These are phyloP conservation scores for Rosa rugosa DNA, from an alignment of 306 rosid genomes.

Conservation along the genomic window DNA sequence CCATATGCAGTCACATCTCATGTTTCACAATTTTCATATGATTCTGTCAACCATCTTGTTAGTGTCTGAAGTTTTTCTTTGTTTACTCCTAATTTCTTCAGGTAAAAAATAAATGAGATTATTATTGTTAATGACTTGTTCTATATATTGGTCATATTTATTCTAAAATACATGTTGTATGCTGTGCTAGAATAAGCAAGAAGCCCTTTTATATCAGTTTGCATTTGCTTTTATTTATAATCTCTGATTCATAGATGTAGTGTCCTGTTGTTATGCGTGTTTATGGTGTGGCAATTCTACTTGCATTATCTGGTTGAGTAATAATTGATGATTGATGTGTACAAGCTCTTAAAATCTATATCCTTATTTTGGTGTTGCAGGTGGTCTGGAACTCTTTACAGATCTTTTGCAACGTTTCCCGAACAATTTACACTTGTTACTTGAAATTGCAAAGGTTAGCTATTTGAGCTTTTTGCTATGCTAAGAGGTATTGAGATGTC, in stretches of 20 bases:
- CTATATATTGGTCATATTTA: not conserved
- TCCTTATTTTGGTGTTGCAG: slow-evolving; percentile 48
- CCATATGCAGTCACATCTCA: not conserved
- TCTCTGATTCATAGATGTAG: not conserved
- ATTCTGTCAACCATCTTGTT: not conserved
- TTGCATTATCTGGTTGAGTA: not conserved
- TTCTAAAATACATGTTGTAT: not conserved
- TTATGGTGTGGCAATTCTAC: not conserved
- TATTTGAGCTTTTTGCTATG: slow-evolving; percentile 16
- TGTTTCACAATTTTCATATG: not conserved
- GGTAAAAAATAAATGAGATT: not conserved
- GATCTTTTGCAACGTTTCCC: slow-evolving; percentile 98
- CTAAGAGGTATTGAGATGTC: slow-evolving; percentile 3
- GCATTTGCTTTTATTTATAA: not conserved
- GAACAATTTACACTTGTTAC: slow-evolving; percentile 77
- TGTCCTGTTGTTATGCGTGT: not conserved
- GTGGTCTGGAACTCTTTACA: slow-evolving; percentile 82
- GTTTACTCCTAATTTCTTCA: not conserved
- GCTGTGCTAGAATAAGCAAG: not conserved
- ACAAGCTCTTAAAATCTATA: slow-evolving; percentile 6
- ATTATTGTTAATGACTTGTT: not conserved
- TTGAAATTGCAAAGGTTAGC: slow-evolving; percentile 94
- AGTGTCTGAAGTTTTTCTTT: not conserved
- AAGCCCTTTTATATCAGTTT: not conserved
- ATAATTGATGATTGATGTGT: not conserved